Evolutionary conservation across 2,329 filamentous ascomycete species (phyloP).

Genomic region (Neopestalotiopsis sp.): DNA sequence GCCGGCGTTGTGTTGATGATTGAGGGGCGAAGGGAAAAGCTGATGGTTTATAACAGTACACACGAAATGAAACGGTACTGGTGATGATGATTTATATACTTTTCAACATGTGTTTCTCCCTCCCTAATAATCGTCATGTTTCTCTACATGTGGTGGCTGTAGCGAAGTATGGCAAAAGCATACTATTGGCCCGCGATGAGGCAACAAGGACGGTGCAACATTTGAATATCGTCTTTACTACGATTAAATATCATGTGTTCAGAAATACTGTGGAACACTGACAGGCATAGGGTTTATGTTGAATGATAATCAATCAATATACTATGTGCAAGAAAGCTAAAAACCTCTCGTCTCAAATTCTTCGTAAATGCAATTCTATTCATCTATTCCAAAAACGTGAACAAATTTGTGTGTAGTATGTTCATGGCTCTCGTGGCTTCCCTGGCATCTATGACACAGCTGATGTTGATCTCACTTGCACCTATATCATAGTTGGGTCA

Average conservation of each 20-base stretch:
- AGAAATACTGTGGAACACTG: background rate
- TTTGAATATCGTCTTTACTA: too few species aligned
- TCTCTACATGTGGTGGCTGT: too few species aligned
- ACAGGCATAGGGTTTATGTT: background rate
- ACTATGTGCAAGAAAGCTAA: background rate
- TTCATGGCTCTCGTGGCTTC: slow-evolving; percentile 95
- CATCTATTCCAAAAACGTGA: slow-evolving; percentile 84
- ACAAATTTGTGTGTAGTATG: slow-evolving; percentile 93
- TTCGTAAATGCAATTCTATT: background rate
- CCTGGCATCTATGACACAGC: slow-evolving; percentile 90
- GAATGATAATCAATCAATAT: background rate
- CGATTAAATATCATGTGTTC: background rate
- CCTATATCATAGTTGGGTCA: slow-evolving; percentile 54
- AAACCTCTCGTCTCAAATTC: background rate
- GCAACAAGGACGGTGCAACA: too few species aligned
- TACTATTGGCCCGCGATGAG: too few species aligned
- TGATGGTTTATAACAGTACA: too few species aligned
- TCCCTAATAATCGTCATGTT: too few species aligned
- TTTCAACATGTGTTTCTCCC: too few species aligned
- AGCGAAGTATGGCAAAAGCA: too few species aligned
- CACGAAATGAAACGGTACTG: too few species aligned
- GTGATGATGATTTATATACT: too few species aligned
- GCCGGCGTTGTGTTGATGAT: too few species aligned
- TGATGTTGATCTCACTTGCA: slow-evolving; percentile 98
- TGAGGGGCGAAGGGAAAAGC: too few species aligned